Percentiles rank a stretch among this genome's conserved stretches.
Evolutionary conservation across 2,329 filamentous ascomycete genomes (phyloP).

Genomic region (Verruconis gallopava): DNA sequence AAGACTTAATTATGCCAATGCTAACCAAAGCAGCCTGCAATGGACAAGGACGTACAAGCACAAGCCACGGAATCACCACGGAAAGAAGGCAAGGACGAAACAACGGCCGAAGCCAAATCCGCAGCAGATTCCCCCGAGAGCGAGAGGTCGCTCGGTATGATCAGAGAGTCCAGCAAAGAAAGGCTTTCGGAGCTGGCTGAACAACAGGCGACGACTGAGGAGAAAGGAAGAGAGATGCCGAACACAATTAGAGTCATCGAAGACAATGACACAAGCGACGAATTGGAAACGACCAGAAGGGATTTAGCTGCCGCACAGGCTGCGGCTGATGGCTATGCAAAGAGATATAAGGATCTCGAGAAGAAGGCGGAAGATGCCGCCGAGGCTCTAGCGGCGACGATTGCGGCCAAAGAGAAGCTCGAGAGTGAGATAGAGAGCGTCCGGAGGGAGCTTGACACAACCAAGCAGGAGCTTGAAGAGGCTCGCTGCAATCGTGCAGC

Average conservation of each 20-base stretch:
- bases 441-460: neutral
- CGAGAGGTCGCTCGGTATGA: neutral
- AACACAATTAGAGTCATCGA: neutral
- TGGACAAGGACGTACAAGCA: too few relatives aligned
- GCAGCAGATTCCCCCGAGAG: neutral
- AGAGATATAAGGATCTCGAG: neutral
- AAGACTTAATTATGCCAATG: too few relatives aligned
- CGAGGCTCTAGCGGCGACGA: neutral
- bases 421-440: slow-evolving; percentile 2
- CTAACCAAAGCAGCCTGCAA: too few relatives aligned
- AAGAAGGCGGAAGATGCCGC: neutral
- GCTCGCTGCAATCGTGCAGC: neutral
- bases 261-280: neutral
- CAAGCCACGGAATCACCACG: too few relatives aligned
- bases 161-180: slow-evolving; percentile 7
- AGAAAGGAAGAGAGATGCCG: neutral
- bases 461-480: neutral
- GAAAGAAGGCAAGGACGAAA: too few relatives aligned
- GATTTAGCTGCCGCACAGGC: slow-evolving; percentile 3
- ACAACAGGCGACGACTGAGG: neutral
- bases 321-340: neutral
- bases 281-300: neutral
- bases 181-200: slow-evolving; percentile 4
- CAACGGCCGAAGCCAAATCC: neutral
- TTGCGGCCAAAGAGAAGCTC: slow-evolving; percentile 1